phyloP scores from a whole-genome alignment of 2,329 filamentous ascomycete genomes.

The Bipolaris sorokiniana region DNA sequence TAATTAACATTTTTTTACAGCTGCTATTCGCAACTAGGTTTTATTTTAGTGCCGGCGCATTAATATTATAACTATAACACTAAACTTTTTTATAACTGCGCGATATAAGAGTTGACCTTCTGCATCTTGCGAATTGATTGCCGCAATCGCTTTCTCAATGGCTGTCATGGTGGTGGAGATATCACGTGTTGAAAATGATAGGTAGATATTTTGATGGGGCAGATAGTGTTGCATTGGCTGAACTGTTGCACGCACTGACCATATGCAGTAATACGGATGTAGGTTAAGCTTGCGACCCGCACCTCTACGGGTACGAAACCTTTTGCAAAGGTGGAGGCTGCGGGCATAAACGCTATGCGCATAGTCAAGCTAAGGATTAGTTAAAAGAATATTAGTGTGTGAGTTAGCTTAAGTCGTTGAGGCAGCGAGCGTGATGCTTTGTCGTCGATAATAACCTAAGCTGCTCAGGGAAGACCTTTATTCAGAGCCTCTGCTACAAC shows the following conservation, averaged over 20 bases:
- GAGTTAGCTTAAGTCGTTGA: slow-evolving; percentile 63
- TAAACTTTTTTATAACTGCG: not conserved
- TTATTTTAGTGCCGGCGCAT: not conserved
- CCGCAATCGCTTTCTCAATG: not conserved
- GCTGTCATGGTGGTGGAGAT: not conserved
- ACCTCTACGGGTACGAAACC: slow-evolving; percentile 69
- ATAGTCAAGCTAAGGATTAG: slow-evolving; percentile 63
- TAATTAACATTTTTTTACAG: not conserved
- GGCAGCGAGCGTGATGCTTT: slow-evolving; percentile 58
- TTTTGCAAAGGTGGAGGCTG: slow-evolving; percentile 61
- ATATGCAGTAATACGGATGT: slow-evolving; percentile 70
- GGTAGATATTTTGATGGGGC: not conserved
- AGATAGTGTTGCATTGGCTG: too few species aligned
- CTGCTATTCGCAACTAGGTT: not conserved
- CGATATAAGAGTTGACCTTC: not conserved
- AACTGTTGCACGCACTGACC: too few species aligned
- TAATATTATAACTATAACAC: not conserved
- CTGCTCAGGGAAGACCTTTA: slow-evolving; percentile 71
- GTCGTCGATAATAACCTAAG: slow-evolving; percentile 73
- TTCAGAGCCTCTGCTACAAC: slow-evolving; percentile 72
- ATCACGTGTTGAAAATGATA: not conserved
- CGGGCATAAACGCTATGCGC: slow-evolving; percentile 64
- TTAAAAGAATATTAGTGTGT: slow-evolving; percentile 65
- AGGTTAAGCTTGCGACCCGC: slow-evolving; percentile 63
- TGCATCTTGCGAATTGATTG: not conserved